Evolutionary conservation across 345 rosid species (phyloP).

Genomic region (Hibiscus mutabilis): DNA sequence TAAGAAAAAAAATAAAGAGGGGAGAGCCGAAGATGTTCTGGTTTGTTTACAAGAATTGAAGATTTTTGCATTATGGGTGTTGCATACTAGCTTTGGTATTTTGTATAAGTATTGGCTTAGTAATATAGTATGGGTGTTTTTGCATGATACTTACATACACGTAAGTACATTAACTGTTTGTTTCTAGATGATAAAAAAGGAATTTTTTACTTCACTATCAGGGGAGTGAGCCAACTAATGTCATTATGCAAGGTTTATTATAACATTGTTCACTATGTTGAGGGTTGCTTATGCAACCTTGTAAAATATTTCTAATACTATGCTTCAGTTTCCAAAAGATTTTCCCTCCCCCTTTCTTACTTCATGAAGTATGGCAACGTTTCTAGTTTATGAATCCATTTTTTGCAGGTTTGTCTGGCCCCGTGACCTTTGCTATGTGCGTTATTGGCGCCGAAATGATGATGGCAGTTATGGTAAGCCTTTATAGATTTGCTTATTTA

Average conservation of each 20-base stretch:
- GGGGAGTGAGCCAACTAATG: neutral
- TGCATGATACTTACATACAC: too few species aligned
- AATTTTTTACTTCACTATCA: neutral
- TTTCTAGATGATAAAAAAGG: neutral
- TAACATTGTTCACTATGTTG: neutral
- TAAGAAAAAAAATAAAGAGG: neutral
- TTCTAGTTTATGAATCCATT: neutral
- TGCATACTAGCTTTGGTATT: neutral
- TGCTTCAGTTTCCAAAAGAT: neutral
- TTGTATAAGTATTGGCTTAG: neutral
- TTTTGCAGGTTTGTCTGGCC: slow-evolving; percentile 92
- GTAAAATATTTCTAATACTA: neutral
- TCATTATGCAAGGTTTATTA: neutral
- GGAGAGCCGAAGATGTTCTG: neutral
- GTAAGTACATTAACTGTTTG: neutral
- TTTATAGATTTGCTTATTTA: slow-evolving; percentile 8
- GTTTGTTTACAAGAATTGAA: neutral
- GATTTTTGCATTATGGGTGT: neutral
- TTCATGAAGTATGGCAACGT: neutral
- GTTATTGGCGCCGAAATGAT: slow-evolving; percentile 98
- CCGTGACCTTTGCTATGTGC: slow-evolving; percentile 98
- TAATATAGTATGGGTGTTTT: neutral
- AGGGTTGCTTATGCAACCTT: neutral
- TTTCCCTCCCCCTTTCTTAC: neutral
- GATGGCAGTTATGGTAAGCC: slow-evolving; percentile 95